Base-by-base conservation (phyloP, 352 stramenopile genomes). In the Globisporangium cystogenes region DNA sequence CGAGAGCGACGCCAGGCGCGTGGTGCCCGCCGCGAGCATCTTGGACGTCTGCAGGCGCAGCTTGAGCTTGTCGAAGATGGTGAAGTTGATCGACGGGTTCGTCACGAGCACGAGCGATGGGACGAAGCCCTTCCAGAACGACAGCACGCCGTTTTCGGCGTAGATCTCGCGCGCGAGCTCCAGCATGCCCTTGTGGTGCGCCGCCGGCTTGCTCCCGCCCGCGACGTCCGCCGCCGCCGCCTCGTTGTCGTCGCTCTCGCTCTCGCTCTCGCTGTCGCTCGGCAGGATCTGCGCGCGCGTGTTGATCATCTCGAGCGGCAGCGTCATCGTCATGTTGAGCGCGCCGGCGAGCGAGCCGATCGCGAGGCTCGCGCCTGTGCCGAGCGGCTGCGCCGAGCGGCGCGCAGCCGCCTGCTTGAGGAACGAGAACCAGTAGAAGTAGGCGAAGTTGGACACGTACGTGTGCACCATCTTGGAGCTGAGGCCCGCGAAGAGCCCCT, bases 31-130 rank as follows among this genome's bases (percentile, higher is more conserved):
- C 37, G 74, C 64, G 27, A 57, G 51, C 65, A 77, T 84, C 59
- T 81, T 86, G 40, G 57, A 70, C 41, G 68, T 54, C 51, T 82
- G 78, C 53, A 88, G 47, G 27, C 72, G 63, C 41, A 88, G 60
- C 62, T 96, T 96, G 33, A 96, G 68, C 51, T 78, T 78, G 65
- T 96, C 84, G 45, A 93, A 96, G 44, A 91, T 73, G 18, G 86
- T 93, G 58, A 89, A 96, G 67, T 95, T 94, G 64, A 96, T 96
- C 31, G 84, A 88, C 27, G 86, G 86, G 62, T 96, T 96, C 64
- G 69, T 90, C 21, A 90, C 85, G 47, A 96, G 76, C 56, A 96
- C 75, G 27, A 96, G 65, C n/a, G 84, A 93, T 47, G 86, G 84
- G 21, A 94, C 62, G 52, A 87, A 90, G n/a, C 86, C 86, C 40